Conservation (phyloP, 2,329 filamentous ascomycete genomes). For the Drechslerella stenobrocha region DNA sequence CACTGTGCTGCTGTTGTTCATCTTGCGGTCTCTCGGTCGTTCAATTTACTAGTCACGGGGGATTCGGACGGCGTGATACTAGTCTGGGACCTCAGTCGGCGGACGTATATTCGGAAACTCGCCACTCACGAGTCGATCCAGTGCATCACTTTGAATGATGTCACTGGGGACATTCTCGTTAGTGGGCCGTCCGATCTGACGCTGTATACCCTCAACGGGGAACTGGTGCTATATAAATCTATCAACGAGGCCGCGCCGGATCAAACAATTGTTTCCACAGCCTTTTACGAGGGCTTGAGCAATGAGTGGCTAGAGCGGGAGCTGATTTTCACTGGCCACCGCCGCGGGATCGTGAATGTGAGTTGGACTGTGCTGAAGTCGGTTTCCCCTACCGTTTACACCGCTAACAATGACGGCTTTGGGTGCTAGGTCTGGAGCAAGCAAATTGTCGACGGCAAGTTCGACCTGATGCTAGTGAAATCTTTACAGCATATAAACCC, state of each 20-base stretch:
- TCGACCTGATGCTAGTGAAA: conserved; percentile 76
- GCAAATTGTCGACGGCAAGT: conserved; percentile 65
- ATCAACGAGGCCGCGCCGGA: conserved; percentile 72
- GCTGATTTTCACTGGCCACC: conserved; percentile 86
- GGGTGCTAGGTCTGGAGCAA: conserved; percentile 63
- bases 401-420: too few species aligned
- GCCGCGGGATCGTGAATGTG: conserved; percentile 78
- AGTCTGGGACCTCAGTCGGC: conserved; percentile 90
- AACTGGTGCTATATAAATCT: conserved; percentile 77
- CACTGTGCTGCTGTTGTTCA: conserved; percentile 81
- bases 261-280: conserved; percentile 65
- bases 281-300: conserved; percentile 87
- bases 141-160: conserved; percentile 84
- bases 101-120: conserved; percentile 79
- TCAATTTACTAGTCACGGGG: conserved; percentile 83
- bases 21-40: conserved; percentile 82
- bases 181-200: conserved; percentile 74
- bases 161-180: conserved; percentile 84
- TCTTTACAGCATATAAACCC: conserved; percentile 77
- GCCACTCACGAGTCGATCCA: conserved; percentile 60
- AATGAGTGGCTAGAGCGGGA: conserved; percentile 90
- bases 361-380: conserved; percentile 56
- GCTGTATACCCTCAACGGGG: conserved; percentile 86
- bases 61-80: conserved; percentile 80
- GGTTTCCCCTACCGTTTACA: too few species aligned